These are phyloP conservation scores for carrot (Daucus carota) DNA, from an alignment of 129 eudicot genomes.

Conservation along the genomic window DH1_v3.0 NC_030388.2:22706001-22706500, in stretches of 20 bases:
- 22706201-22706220: too few species aligned
- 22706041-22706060: too few species aligned
- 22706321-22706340: neutral
- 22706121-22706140: too few species aligned
- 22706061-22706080: too few species aligned
- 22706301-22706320: slow-evolving; percentile 99
- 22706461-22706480: neutral
- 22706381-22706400: neutral
- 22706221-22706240: neutral
- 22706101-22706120: too few species aligned
- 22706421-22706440: too few species aligned
- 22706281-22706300: slow-evolving; percentile 99
- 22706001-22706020: neutral
- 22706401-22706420: too few species aligned
- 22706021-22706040: too few species aligned
- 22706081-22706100: too few species aligned
- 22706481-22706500: neutral
- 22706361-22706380: neutral
- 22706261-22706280: slow-evolving; percentile 64
- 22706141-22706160: too few species aligned
- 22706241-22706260: slow-evolving; percentile 15
- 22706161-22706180: too few species aligned
- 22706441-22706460: neutral
- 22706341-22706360: neutral
- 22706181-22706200: too few species aligned